Evolutionary conservation across 1,139 yeast genomes (phyloP), one percentile per base, ranked within the genome.

Genomic region (Nakaseomyces delphensis): DNA sequence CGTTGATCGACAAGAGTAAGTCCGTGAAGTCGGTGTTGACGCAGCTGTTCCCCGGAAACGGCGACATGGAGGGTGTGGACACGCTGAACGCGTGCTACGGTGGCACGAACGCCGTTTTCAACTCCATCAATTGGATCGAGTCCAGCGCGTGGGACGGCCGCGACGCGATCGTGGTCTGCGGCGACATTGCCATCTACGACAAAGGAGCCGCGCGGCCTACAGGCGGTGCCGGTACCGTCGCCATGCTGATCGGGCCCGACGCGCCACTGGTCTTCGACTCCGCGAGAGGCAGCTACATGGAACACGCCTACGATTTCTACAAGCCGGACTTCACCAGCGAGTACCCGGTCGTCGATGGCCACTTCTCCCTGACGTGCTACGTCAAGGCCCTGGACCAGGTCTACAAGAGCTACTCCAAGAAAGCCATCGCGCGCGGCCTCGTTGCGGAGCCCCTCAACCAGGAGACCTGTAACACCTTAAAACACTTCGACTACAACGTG

Each of bases 131-230:
- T 75, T 93, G 98, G 98, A 69, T 93, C 56, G 96, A 91, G 68
- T 86, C 96, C 27, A 79, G 89, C 28, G 75, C 91, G 39, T 93
- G 98, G 98, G 98, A 93, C 62, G 99, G 99, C 51, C 79, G 98
- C 67, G 89, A 91, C 60, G 98, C 98, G 47, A 78, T 91, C 58
- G 99, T 89, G 45, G 96, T 89, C 33, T 81, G 93, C 61, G 97
- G 96, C 66, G 99, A 93, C 67, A 91, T 93, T 64, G 98, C 98
- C 62, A 83, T 93, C 56, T 93, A 93, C 68, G 87, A 91, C 56
- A 77, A 89, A 69, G 98, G 98, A 64, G 83, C 94, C 40, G 99
- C 99, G 45, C 82, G 99, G 73, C 98, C 99, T 59, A 91, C 98
- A 46, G 99, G 99, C 64, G 99, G 99, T 69, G 97, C 95, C 47